These are phyloP conservation scores for Yamadazyma sp. DNA, from an alignment of 805 yeast species.

Conservation along the genomic window DNA sequence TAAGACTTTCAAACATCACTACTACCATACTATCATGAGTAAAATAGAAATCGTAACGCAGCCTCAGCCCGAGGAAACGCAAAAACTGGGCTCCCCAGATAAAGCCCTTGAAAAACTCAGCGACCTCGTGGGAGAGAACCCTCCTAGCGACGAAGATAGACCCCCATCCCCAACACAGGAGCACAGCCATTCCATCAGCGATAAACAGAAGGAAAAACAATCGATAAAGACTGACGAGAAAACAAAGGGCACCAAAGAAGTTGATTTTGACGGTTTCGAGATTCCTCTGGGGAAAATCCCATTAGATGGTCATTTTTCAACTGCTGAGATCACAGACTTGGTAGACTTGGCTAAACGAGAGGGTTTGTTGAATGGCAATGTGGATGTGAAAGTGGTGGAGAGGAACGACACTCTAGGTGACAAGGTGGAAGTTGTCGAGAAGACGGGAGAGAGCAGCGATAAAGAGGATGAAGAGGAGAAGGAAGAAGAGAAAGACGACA, in stretches of 20 bases:
- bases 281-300: slow-evolving; percentile 41
- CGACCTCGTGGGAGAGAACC: slow-evolving; percentile 22
- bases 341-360: slow-evolving; percentile 31
- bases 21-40: slow-evolving; percentile 5
- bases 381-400: slow-evolving; percentile 27
- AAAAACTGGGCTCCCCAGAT: slow-evolving; percentile 10
- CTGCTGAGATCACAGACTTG: slow-evolving; percentile 31
- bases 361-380: slow-evolving; percentile 26
- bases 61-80: slow-evolving; percentile 14
- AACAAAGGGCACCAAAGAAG: slow-evolving; percentile 7
- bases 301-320: slow-evolving; percentile 40
- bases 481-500: slow-evolving; percentile 8
- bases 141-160: slow-evolving; percentile 3
- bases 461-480: slow-evolving; percentile 8
- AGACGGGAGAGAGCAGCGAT: slow-evolving; percentile 25
- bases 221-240: slow-evolving; percentile 3
- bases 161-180: slow-evolving; percentile 9
- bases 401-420: slow-evolving; percentile 28
- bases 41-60: slow-evolving; percentile 30
- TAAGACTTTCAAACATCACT: not conserved
- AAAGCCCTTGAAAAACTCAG: slow-evolving; percentile 26
- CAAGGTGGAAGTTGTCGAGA: slow-evolving; percentile 28
- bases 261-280: slow-evolving; percentile 36
- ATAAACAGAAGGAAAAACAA: slow-evolving; percentile 1
- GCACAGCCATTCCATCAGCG: slow-evolving; percentile 6